Percentiles rank a stretch among this genome's conserved stretches.
Conservation (phyloP, 148 eudicot species). For the Rheum nobile region DNA sequence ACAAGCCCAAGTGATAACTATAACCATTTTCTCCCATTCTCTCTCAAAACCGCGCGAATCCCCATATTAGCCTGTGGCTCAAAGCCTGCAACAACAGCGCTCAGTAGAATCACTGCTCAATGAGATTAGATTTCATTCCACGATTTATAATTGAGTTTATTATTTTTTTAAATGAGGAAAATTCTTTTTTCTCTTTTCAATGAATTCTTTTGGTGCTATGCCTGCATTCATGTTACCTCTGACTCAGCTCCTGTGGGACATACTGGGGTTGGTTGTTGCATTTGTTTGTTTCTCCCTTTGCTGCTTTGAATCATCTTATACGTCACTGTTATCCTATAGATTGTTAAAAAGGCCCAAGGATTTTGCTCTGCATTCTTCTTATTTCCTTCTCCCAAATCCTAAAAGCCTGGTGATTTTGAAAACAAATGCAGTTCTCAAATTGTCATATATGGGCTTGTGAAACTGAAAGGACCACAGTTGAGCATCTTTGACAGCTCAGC, state of each 20-base stretch:
- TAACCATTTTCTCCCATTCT: too few relatives aligned
- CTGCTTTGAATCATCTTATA: neutral
- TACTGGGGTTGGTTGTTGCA: neutral
- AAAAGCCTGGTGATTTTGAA: neutral
- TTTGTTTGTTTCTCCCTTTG: neutral
- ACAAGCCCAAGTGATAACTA: too few relatives aligned
- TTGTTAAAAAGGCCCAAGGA: too few relatives aligned
- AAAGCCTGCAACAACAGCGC: too few relatives aligned
- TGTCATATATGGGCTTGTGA: neutral
- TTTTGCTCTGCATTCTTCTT: too few relatives aligned
- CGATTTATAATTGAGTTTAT: too few relatives aligned
- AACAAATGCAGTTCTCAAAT: neutral
- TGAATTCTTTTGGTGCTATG: neutral
- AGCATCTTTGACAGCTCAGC: neutral
- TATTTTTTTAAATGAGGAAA: neutral
- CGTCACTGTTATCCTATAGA: neutral
- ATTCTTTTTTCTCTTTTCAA: neutral
- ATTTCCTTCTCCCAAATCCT: too few relatives aligned
- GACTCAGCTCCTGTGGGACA: neutral
- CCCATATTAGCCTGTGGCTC: too few relatives aligned
- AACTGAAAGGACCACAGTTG: neutral
- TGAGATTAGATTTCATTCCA: too few relatives aligned
- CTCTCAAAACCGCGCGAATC: too few relatives aligned
- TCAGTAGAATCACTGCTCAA: too few relatives aligned
- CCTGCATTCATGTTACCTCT: neutral